phyloP scores from a whole-genome alignment of 2,329 filamentous ascomycete species.

The Neobulgaria alba region DNA sequence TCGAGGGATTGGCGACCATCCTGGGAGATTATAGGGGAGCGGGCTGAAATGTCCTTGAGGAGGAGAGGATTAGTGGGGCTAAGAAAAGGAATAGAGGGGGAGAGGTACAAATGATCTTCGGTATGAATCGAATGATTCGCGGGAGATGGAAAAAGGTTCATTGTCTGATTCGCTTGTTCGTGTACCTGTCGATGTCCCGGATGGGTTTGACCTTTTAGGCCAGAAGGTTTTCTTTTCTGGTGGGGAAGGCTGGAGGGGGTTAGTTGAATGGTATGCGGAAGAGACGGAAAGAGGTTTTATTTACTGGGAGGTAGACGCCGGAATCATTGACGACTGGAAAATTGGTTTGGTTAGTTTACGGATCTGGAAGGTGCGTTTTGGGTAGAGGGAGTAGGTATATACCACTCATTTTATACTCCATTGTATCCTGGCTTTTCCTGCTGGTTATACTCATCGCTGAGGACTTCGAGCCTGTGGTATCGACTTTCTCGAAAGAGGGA shows the following conservation, averaged over 20 bases:
- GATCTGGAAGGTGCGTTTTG: too few species aligned
- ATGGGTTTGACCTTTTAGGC: conserved; percentile 44
- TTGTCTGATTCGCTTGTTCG: conserved; percentile 65
- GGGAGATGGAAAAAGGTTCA: conserved; percentile 89
- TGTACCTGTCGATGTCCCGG: conserved; percentile 46
- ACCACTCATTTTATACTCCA: conserved; percentile 77
- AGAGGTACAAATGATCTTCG: conserved; percentile 83
- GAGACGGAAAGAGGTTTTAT: too few species aligned
- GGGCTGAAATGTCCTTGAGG: conserved; percentile 76
- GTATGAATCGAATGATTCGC: conserved; percentile 96
- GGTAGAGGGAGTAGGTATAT: conserved; percentile 34
- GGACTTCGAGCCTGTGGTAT: conserved; percentile 54
- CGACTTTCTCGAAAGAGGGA: conserved; percentile 50
- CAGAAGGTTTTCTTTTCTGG: conserved; percentile 77
- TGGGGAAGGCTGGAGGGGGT: conserved; percentile 63
- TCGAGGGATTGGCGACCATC: conserved; percentile 72
- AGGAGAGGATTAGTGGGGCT: too few species aligned
- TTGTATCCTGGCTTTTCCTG: conserved; percentile 52
- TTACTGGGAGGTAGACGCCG: conserved; percentile 86
- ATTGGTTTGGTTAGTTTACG: too few species aligned
- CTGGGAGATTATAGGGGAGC: conserved; percentile 63
- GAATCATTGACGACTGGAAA: conserved; percentile 93
- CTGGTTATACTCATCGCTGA: conserved; percentile 54
- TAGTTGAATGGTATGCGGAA: conserved; percentile 23
- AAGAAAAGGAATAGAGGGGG: too few species aligned